phyloP scores from a whole-genome alignment of 2,329 filamentous ascomycete genomes.

The Calonectria montana region DNA sequence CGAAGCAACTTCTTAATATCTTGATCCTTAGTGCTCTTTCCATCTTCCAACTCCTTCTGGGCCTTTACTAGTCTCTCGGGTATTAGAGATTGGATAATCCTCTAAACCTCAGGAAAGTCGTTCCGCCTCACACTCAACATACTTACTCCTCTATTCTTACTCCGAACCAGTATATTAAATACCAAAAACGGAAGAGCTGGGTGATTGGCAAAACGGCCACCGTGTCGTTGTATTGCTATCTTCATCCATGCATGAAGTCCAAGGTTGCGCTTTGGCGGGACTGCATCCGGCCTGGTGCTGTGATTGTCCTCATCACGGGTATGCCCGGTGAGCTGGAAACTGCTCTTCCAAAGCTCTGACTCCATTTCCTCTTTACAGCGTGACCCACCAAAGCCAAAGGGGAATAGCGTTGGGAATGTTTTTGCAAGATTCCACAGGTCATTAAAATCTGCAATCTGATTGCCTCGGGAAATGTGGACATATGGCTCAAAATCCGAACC shows the following conservation, averaged over 20 bases:
- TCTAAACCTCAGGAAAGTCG: background rate
- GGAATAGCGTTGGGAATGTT: too few relatives aligned
- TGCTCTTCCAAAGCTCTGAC: too few relatives aligned
- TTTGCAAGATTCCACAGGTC: too few relatives aligned
- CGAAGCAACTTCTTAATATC: background rate
- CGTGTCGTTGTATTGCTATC: background rate
- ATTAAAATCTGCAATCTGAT: too few relatives aligned
- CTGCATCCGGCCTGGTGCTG: too few relatives aligned
- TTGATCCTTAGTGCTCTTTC: background rate
- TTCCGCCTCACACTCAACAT: background rate
- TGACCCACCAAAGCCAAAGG: too few relatives aligned
- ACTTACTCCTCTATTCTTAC: background rate
- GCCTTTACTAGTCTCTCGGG: background rate
- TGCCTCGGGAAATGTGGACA: too few relatives aligned
- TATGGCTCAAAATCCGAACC: too few relatives aligned
- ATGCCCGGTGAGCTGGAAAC: too few relatives aligned
- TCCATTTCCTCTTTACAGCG: too few relatives aligned
- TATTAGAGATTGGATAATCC: background rate
- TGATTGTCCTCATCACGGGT: too few relatives aligned
- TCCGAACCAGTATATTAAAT: conserved; percentile 1
- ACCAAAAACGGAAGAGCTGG: conserved; percentile 6
- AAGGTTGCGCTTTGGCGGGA: background rate
- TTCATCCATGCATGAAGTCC: background rate
- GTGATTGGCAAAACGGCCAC: background rate
- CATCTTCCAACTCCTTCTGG: background rate